These are phyloP conservation scores for Scleroderma bovista DNA, from an alignment of 768 basidiomycete species.

Conservation along the genomic window DNA sequence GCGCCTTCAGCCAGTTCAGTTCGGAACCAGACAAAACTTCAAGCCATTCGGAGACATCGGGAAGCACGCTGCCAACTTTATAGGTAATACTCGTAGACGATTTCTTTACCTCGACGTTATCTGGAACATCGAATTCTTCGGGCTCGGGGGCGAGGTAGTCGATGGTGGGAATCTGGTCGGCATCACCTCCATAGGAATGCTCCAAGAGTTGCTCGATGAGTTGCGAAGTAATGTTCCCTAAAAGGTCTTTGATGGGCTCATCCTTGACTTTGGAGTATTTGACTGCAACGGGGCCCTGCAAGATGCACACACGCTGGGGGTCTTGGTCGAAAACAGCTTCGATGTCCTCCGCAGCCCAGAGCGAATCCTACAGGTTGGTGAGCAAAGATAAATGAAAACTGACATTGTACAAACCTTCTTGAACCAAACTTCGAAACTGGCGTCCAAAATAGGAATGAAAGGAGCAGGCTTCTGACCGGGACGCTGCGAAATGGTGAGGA, in stretches of 20 bases:
- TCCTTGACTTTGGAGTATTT: conserved; percentile 85
- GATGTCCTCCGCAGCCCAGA: conserved; percentile 97
- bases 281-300: conserved; percentile 94
- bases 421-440: conserved; percentile 97
- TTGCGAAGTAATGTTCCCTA: conserved; percentile 77
- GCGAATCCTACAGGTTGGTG: conserved; percentile 63
- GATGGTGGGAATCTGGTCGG: conserved; percentile 64
- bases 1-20: conserved; percentile 81
- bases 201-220: conserved; percentile 79
- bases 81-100: conserved; percentile 42
- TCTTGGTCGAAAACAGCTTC: conserved; percentile 99
- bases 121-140: conserved; percentile 27
- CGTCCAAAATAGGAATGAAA: conserved; percentile 94
- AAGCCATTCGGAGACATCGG: conserved; percentile 70
- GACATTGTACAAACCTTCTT: conserved; percentile 69
- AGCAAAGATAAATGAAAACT: conserved; percentile 4
- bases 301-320: conserved; percentile 94
- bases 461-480: conserved; percentile 98
- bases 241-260: conserved; percentile 88
- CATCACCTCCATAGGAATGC: conserved; percentile 72
- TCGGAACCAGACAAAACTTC: conserved; percentile 77
- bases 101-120: conserved; percentile 41
- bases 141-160: conserved; percentile 76
- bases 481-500: conserved; percentile 92
- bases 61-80: conserved; percentile 47